Evolutionary conservation across 257 asterid species (phyloP), one percentile per base, ranked within the genome.

Genomic region (Solanum stenotomum): DNA sequence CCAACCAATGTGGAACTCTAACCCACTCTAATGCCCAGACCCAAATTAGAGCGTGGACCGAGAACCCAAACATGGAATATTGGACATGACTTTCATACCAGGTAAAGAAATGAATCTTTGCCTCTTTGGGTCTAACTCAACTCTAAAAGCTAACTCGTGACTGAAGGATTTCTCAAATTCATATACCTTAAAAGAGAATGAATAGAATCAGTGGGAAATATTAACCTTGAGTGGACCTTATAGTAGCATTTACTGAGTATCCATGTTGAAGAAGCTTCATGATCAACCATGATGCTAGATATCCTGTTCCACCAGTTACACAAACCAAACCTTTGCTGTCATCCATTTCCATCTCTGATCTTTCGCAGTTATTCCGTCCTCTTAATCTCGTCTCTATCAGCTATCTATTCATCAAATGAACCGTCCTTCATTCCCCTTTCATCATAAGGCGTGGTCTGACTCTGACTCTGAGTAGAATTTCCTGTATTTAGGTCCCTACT

Each of bases 231-330:
- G 89, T 46, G 11, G 88, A 70, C 52, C 94, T 88, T 12, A 85
- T 77, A 0, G 95, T 93, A 4, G 94, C 77, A 72, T 93, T 90
- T 84, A 93, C 94, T 16, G 90, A 87, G 56, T 92, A 93, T n/a
- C 93, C 95, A 85, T 84, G 90, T 49, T 91, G 29, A 35, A 92
- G 93, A 59, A 92, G 93, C 84, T 49, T 89, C 83, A 88, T 88
- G 44, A 91, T 91, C 87, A 90, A 16, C 92, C 92, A 91, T 29
- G 92, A 93, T 7, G 89, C 94, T 6, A 90, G 10, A 67, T 56
- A 92, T 44, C 94, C 94, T 2, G 92, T 90, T 85, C 92, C 94
- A 71, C 92, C 92, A 11, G 92, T 88, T 25, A 90, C 90, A 63
- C 92, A 90, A 25, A 90, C 83, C 70, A 87, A 15, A 3, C 92